Percentiles rank a stretch among this genome's conserved stretches.
Evolutionary conservation across 176 grass and related monocot genomes (phyloP).

Genomic region (Pharus latifolius): DNA sequence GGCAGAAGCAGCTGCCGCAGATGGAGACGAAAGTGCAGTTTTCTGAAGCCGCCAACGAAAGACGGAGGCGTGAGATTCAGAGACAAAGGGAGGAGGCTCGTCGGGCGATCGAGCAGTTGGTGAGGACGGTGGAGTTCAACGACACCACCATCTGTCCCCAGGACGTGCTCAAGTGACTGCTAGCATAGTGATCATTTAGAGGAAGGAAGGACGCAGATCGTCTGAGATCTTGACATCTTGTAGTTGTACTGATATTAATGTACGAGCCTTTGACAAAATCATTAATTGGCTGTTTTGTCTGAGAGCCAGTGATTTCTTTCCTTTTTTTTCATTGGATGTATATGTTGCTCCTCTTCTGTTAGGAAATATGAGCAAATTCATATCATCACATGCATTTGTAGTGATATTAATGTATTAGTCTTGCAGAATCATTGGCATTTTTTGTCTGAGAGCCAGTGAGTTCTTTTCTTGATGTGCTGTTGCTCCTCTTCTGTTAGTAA

Average conservation of each 20-base stretch:
- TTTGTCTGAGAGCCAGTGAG: not conserved
- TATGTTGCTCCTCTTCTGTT: no score
- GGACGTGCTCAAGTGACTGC: slow-evolving; percentile 11
- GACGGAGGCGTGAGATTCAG: not conserved
- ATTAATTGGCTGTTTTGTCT: no score
- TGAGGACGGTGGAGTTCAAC: slow-evolving; percentile 35
- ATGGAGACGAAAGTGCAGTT: not conserved
- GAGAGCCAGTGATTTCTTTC: no score
- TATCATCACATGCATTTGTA: no score
- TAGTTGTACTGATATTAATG: no score
- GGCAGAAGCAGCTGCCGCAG: not conserved
- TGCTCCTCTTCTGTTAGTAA: not conserved
- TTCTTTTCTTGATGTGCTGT: not conserved
- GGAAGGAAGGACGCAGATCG: not conserved
- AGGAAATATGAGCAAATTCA: no score
- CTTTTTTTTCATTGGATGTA: no score
- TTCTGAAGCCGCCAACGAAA: not conserved
- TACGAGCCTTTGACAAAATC: no score
- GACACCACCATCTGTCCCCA: slow-evolving; percentile 11
- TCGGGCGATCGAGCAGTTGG: slow-evolving; percentile 6
- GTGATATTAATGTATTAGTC: no score
- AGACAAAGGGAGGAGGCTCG: slow-evolving; percentile 8
- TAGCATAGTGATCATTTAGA: no score
- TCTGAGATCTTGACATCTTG: no score
- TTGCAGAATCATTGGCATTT: no score